Conservation (phyloP, 2,329 filamentous ascomycete species). For the Talaromyces sp. region DNA sequence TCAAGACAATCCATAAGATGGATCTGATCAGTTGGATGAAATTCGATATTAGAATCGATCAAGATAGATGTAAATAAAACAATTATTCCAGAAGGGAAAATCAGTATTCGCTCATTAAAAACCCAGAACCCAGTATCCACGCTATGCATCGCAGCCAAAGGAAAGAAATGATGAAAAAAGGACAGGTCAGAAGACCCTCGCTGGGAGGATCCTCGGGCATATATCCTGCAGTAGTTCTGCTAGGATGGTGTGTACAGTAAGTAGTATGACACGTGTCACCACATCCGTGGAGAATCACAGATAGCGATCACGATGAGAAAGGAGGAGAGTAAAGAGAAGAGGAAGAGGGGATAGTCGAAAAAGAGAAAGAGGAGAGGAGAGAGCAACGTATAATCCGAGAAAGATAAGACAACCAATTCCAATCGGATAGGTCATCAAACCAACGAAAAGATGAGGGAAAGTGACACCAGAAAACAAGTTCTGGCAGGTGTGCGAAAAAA, state of each 20-base stretch:
- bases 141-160: slow-evolving; percentile 33
- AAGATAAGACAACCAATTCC: neutral
- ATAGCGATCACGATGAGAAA: slow-evolving; percentile 3
- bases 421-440: neutral
- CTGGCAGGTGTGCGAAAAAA: neutral
- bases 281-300: slow-evolving; percentile 3
- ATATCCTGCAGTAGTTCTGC: slow-evolving; percentile 20
- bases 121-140: slow-evolving; percentile 27
- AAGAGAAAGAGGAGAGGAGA: slow-evolving; percentile 2
- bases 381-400: neutral
- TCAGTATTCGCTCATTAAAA: slow-evolving; percentile 20
- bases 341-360: no score
- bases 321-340: slow-evolving; percentile 6
- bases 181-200: slow-evolving; percentile 8
- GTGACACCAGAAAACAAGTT: neutral
- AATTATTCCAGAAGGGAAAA: slow-evolving; percentile 7
- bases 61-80: neutral
- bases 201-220: slow-evolving; percentile 5
- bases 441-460: neutral
- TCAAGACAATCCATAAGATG: no score
- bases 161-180: slow-evolving; percentile 7
- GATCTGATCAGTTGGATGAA: neutral
- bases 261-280: slow-evolving; percentile 24
- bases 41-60: neutral
- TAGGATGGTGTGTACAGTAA: slow-evolving; percentile 13